Percentiles rank a stretch among this genome's conserved stretches.
These are phyloP conservation scores for Sarocladium strictum DNA, from an alignment of 2,329 filamentous ascomycete species.

Conservation along the genomic window DNA sequence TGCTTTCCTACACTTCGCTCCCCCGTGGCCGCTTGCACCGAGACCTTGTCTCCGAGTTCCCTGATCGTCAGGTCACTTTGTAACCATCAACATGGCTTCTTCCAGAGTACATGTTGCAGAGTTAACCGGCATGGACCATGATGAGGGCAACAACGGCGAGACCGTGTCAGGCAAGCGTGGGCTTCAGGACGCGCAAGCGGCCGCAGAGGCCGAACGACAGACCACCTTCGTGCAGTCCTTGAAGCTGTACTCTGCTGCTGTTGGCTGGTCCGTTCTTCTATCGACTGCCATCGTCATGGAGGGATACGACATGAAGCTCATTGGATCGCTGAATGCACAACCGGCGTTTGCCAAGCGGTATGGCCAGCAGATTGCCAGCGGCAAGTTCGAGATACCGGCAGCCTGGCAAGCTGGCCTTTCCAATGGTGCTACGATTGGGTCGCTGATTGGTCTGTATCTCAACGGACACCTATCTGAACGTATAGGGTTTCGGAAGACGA, in stretches of 20 bases:
- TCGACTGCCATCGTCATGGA: constrained; percentile 35
- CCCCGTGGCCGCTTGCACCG: too few species aligned
- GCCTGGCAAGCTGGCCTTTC: constrained; percentile 48
- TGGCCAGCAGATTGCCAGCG: neutral
- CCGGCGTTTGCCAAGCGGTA: neutral
- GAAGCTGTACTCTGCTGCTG: constrained; percentile 33
- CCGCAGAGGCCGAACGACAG: neutral
- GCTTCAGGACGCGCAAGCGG: neutral
- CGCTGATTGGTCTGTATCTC: constrained; percentile 55
- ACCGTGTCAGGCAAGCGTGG: neutral
- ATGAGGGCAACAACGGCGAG: neutral
- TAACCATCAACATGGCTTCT: too few species aligned
- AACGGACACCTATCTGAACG: constrained; percentile 57
- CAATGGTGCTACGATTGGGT: constrained; percentile 49
- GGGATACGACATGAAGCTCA: constrained; percentile 25
- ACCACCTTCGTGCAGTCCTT: constrained; percentile 19
- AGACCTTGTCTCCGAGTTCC: too few species aligned
- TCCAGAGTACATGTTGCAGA: too few species aligned
- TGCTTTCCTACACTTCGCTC: too few species aligned
- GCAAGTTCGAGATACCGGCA: constrained; percentile 28
- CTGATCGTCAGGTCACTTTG: too few species aligned
- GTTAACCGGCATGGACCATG: neutral
- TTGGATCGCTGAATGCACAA: neutral
- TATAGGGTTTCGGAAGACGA: constrained; percentile 55
- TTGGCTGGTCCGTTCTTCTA: constrained; percentile 34